These are phyloP conservation scores for Neurospora africana DNA, from an alignment of 495 filamentous ascomycete species.

Conservation along the genomic window DNA sequence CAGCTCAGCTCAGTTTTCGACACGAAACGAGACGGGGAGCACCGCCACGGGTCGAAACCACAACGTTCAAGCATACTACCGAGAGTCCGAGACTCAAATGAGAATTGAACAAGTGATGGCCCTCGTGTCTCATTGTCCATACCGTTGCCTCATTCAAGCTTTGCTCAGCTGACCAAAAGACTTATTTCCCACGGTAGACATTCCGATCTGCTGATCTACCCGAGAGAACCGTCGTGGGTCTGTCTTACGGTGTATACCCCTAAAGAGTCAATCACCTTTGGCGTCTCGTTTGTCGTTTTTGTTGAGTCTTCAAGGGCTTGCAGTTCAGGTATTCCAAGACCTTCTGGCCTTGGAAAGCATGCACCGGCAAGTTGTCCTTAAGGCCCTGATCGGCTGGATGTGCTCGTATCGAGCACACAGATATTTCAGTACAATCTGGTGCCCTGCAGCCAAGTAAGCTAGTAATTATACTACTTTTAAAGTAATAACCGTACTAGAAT, in stretches of 20 bases:
- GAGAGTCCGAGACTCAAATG: not conserved
- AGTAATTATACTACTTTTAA: no score
- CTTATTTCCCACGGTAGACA: not conserved
- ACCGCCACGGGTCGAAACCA: not conserved
- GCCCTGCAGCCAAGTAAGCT: no score
- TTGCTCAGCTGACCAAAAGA: not conserved
- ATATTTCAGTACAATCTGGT: no score
- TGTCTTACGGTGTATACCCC: not conserved
- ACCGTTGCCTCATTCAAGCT: not conserved
- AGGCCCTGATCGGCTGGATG: no score
- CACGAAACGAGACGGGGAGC: not conserved
- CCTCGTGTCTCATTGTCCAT: not conserved
- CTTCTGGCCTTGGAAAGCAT: not conserved
- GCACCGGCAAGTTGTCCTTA: not conserved
- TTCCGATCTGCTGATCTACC: not conserved
- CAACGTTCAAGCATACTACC: not conserved
- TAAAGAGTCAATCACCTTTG: not conserved
- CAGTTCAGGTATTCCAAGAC: not conserved
- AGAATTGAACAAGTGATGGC: not conserved
- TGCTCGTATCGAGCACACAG: no score
- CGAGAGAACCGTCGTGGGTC: not conserved
- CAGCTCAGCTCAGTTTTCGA: not conserved
- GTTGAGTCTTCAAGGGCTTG: not conserved
- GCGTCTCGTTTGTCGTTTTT: not conserved
- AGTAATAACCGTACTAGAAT: no score